Base-by-base conservation (phyloP, 2,329 filamentous ascomycete genomes). In the Hymenoscyphus albidus region DNA sequence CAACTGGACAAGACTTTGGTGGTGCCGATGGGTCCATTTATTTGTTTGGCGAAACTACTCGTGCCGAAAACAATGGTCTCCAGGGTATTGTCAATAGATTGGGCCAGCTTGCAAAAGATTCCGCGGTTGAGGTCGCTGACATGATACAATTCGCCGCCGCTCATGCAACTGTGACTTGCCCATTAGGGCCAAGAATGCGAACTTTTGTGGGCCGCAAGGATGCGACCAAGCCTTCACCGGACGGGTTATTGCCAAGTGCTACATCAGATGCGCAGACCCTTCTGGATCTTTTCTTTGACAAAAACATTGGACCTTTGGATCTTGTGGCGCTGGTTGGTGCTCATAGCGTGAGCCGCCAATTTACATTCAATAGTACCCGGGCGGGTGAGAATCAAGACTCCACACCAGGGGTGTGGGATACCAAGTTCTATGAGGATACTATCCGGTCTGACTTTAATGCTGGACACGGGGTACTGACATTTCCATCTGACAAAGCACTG, bases 271-370 rank as follows among this genome's bases (percentile, higher is more conserved):
- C 59, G 4, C 32, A 32, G 31, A 39, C 35, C 3, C 42, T 44
- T 1, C 12, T 62, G 10, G 27, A 44, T n/a, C 54, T 62, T 5
- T 62, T 62, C 32, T 22, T 31, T 10, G 61, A 62, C 16, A 62
- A 62, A n/a, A 55, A 55, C 16, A 61, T 61, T 13, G 59, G 59
- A 16, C 59, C 42, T 7, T 14, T 55, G 13, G 83, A 84, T 62
- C 77, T 85, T 4, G 80, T 81, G 2, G 83, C 83, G 1, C 78
- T 85, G 2, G 69, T 85, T 2, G 83, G 83, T 63, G 82, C 83
- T 0, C 83, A 85, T 72, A 79, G 79, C 5, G 76, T 79, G 10
- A 78, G 80, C 12, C 78, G 75, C 67, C 82, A 85, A 68, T 77
- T 75, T 62, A 79, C 79, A 64, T 78, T 80, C 62, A 39, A 64